Conservation (phyloP, 1,139 yeast species). For the Protomyces inouyei region DNA sequence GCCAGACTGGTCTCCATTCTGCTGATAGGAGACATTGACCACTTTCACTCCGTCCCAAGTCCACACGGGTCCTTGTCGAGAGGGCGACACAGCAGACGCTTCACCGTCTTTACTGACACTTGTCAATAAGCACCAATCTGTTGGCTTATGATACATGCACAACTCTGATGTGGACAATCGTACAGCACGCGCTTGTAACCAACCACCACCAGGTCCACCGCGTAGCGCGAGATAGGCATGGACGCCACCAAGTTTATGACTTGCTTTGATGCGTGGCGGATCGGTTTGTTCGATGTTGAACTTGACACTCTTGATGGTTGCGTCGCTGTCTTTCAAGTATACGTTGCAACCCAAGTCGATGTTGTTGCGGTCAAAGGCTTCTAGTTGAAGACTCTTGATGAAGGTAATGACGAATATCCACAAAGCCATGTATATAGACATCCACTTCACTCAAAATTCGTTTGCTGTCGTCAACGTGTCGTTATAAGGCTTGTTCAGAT, state of each 20-base stretch:
- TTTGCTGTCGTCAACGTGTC: too few relatives aligned
- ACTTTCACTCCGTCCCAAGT: not conserved
- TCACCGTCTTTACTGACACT: not conserved
- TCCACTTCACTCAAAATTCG: too few relatives aligned
- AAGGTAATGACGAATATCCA: too few relatives aligned
- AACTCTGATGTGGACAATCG: not conserved
- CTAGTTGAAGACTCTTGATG: not conserved
- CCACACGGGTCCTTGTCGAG: not conserved
- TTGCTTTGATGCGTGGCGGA: not conserved
- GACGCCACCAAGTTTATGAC: not conserved
- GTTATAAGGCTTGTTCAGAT: too few relatives aligned
- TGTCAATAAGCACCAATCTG: not conserved
- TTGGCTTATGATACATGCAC: not conserved
- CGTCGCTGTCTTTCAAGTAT: not conserved
- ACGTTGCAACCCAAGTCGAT: not conserved
- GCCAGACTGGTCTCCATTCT: not conserved
- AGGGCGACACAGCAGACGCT: not conserved
- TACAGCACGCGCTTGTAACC: not conserved
- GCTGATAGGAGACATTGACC: not conserved
- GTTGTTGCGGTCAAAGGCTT: not conserved
- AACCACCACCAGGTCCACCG: not conserved
- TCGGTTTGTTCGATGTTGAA: not conserved
- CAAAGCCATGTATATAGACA: too few relatives aligned
- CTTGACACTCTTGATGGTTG: not conserved
- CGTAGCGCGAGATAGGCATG: not conserved